Evolutionary conservation across 2,329 filamentous ascomycete genomes (phyloP), one percentile per base, ranked within the genome.

Genomic region (Colletotrichum theobromicola): DNA sequence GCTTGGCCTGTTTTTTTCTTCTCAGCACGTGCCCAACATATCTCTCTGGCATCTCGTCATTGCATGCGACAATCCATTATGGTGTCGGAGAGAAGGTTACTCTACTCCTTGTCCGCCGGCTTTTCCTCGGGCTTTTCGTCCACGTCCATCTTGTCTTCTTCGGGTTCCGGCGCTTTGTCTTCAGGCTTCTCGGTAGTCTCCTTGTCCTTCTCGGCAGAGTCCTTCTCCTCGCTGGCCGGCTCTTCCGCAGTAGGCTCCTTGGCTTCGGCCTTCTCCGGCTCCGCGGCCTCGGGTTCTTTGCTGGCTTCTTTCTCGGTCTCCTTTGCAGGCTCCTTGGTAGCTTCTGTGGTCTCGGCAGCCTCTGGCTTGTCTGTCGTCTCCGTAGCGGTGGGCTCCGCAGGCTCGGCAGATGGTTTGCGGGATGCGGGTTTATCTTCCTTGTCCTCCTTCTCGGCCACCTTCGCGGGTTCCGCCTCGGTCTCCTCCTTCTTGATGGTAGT

Each of bases 401-500:
- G 67, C 32, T 69, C 60, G 24, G 57, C 55, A 32, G 66, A 67
- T 13, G 63, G 63, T 53, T 69, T 72, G 46, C 35, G 66, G 13
- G 42, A 77, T 28, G 26, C 55, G 6, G 79, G 67, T 74, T 80
- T 78, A 53, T 80, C 78, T 42, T 76, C 76, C 16, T 77, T 75
- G 7, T 78, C 62, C 37, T 75, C 62, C 28, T 75, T 75, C 46
- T 75, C 76, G 7, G 84, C 79, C 30, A 81, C 80, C 21, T 81
- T 76, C 3, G 82, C 79, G 2, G 83, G 77, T 28, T 79, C 80
- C 4, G 80, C 77, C 62, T 86, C 84, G 6, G 76, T 76, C 7
- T 87, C 85, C 53, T 87, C 85, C 35, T 83, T 82, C 72, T 87
- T 85, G 60, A 87, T 84, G 26, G 68, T 67, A 9, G 79, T 77